Conservation (phyloP, 2,329 filamentous ascomycete genomes). For the Alternaria viburni region DNA sequence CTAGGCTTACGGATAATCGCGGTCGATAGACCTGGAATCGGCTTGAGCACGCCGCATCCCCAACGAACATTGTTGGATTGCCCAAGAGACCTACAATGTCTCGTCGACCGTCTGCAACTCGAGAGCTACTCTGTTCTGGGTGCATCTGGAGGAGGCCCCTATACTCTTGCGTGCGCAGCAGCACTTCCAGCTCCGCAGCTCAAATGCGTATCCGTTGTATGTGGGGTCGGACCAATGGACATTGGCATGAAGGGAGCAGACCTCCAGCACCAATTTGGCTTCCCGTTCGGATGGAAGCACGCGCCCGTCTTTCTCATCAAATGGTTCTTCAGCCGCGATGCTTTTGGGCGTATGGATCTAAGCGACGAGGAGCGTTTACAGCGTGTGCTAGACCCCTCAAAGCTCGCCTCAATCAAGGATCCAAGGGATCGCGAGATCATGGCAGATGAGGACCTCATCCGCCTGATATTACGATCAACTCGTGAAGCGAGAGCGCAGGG, state of each 20-base stretch:
- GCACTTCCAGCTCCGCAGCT: constrained; percentile 27
- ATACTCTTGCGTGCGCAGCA: constrained; percentile 38
- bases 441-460: constrained; percentile 27
- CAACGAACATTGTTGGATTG: constrained; percentile 28
- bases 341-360: constrained; percentile 38
- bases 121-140: constrained; percentile 35
- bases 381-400: not conserved
- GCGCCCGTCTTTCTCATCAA: constrained; percentile 20
- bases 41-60: constrained; percentile 33
- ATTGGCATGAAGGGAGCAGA: constrained; percentile 43
- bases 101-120: constrained; percentile 29
- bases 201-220: constrained; percentile 33
- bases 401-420: not conserved
- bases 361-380: constrained; percentile 38
- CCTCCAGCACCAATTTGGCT: constrained; percentile 34
- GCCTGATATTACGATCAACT: constrained; percentile 24
- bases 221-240: constrained; percentile 44
- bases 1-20: constrained; percentile 34
- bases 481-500: constrained; percentile 41
- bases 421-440: constrained; percentile 33
- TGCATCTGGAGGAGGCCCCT: constrained; percentile 43
- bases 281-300: constrained; percentile 39
- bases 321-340: constrained; percentile 33
- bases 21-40: constrained; percentile 37
- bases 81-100: constrained; percentile 30